Evolutionary conservation across 345 rosid species (phyloP), one percentile per base, ranked within the genome.

Genomic region (Dimocarpus longan): DNA sequence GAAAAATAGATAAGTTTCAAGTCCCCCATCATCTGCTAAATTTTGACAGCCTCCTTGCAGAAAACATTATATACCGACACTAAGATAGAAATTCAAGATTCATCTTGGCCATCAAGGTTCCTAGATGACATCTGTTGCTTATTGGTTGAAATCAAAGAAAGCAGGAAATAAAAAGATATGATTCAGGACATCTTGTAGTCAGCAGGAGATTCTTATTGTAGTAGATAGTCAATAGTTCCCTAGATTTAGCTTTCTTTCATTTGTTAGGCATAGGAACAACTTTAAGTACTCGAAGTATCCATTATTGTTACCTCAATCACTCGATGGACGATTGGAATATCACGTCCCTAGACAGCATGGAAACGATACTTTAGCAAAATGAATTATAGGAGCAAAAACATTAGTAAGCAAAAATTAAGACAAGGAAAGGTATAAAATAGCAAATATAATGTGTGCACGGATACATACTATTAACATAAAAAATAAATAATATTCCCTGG

Each of bases 241-340:
- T 63, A 74, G 16, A 43, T 48, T n/a, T 11, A 13, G 6, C 9
- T 32, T 70, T 28, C 63, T 32, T 75, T 43, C 39, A 26, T 62
- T 62, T 62, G 56, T 62, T 43, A 62, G 15, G 22, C 56, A 65
- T 64, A 39, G 52, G 59, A 54, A 59, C 54, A 22, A 39, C 15
- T 64, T 12, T 18, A 28, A 19, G 11, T 19, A 75, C 10, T 22
- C 24, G 1, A 52, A 75, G 50, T 21, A 19, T 68, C 16, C 21
- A 5, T 24, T 24, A 78, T 66, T 75, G 76, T 79, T 71, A 89
- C 91, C 90, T 87, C 79, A 73, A 85, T 77, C 26, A 85, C 90
- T 19, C 88, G 85, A 82, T 89, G 90, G 63, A 87, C 91, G 72
- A 89, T 87, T 8, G 91, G 91, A 82, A 87, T 63, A 10, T 71